A percentile compares a stretch with the other conserved stretches of the same genome.
phyloP scores from a whole-genome alignment of 805 yeast species.

The Candida yuanshanica region DNA sequence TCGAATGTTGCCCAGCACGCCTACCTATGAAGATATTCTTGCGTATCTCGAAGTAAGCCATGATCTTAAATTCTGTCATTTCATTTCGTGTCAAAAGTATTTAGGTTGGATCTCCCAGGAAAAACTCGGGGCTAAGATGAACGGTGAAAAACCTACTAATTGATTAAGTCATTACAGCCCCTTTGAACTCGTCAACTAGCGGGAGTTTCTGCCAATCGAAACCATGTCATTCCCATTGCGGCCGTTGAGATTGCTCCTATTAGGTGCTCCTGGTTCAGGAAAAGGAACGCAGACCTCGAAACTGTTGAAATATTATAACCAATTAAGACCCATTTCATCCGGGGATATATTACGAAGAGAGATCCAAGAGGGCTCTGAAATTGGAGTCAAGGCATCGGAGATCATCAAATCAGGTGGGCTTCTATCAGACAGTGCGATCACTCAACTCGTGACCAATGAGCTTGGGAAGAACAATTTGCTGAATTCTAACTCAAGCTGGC shows the following conservation, averaged over 20 bases:
- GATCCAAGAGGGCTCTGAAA: constrained; percentile 44
- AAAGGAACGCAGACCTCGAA: constrained; percentile 84
- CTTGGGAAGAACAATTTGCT: constrained; percentile 40
- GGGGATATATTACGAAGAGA: constrained; percentile 79
- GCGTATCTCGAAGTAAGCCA: too few relatives aligned
- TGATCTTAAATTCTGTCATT: too few relatives aligned
- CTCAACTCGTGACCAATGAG: constrained; percentile 47
- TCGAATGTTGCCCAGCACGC: too few relatives aligned
- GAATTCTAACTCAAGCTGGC: constrained; percentile 47
- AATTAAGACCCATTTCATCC: constrained; percentile 60
- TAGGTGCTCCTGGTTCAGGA: constrained; percentile 96
- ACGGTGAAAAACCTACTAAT: too few relatives aligned
- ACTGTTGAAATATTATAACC: constrained; percentile 48
- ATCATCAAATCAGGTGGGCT: constrained; percentile 60
- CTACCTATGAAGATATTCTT: too few relatives aligned
- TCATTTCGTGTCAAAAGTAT: too few relatives aligned
- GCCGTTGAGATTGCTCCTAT: constrained; percentile 61
- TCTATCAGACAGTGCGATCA: constrained; percentile 70
- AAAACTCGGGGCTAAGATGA: too few relatives aligned
- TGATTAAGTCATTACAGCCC: too few relatives aligned
- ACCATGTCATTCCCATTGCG: constrained; percentile 2
- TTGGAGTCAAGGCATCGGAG: constrained; percentile 53
- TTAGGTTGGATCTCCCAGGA: too few relatives aligned
- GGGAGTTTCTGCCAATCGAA: too few relatives aligned
- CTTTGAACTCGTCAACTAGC: too few relatives aligned